Evolutionary conservation across 257 asterid genomes (phyloP).

Genomic region (Nicotiana attenuata): DNA sequence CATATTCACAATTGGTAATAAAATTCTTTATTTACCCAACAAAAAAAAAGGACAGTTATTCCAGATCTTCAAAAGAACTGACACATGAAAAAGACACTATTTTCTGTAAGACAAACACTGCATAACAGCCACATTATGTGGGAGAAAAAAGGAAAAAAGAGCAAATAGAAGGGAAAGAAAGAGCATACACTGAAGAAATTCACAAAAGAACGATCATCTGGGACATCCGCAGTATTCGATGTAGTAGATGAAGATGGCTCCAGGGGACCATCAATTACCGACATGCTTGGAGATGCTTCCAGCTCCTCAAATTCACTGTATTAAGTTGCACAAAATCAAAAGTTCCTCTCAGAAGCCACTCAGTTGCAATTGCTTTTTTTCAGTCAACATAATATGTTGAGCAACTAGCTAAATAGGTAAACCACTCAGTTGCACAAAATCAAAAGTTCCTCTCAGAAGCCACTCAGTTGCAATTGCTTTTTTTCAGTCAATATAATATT

Average conservation of each 20-base stretch:
- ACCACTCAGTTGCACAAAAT: background rate
- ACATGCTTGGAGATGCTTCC: constrained; percentile 83
- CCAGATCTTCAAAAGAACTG: too few species aligned
- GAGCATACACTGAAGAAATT: constrained; percentile 77
- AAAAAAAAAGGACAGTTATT: background rate
- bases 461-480: background rate
- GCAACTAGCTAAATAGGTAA: background rate
- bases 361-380: background rate
- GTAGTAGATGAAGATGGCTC: constrained; percentile 64
- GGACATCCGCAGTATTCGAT: constrained; percentile 39
- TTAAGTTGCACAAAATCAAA: constrained; percentile 4
- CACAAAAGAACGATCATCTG: constrained; percentile 72
- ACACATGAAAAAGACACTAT: too few species aligned
- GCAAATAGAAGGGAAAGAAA: background rate
- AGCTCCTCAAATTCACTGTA: constrained; percentile 85
- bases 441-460: background rate
- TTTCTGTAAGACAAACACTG: background rate
- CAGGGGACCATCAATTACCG: constrained; percentile 78
- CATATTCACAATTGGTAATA: too few species aligned
- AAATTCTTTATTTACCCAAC: too few species aligned
- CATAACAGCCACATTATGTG: background rate
- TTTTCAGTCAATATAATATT: background rate
- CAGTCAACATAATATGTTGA: background rate
- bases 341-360: background rate
- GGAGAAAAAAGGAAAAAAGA: background rate